Conservation (phyloP, 345 rosid genomes). For the Ceriops zippeliana region DNA sequence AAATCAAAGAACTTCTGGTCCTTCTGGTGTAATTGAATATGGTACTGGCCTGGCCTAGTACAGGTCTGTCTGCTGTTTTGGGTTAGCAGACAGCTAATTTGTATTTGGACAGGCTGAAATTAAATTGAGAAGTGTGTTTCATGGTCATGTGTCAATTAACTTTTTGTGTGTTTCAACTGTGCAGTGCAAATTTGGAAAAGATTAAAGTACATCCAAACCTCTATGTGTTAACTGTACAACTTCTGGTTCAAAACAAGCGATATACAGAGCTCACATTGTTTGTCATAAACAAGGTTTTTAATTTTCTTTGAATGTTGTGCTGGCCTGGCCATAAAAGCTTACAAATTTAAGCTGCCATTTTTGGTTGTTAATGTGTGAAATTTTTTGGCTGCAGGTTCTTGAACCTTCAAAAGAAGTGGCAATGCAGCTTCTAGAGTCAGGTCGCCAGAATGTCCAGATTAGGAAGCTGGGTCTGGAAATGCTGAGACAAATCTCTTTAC, state of each 20-base stretch:
- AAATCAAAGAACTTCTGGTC: not conserved
- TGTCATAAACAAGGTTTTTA: slow-evolving; percentile 70
- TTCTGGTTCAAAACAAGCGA: slow-evolving; percentile 61
- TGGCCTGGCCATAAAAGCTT: not conserved
- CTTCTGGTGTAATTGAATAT: not conserved
- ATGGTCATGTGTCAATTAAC: not conserved
- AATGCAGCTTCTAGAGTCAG: slow-evolving; percentile 76
- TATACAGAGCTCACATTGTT: slow-evolving; percentile 72
- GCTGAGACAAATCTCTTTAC: slow-evolving; percentile 85
- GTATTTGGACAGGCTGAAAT: too few species aligned
- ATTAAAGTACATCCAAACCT: slow-evolving; percentile 70
- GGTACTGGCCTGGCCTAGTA: too few species aligned
- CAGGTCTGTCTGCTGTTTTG: too few species aligned
- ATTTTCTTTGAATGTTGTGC: slow-evolving; percentile 6
- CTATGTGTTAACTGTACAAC: slow-evolving; percentile 66
- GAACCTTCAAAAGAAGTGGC: slow-evolving; percentile 98
- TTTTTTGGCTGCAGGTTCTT: slow-evolving; percentile 55
- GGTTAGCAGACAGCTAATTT: too few species aligned
- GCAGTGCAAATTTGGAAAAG: slow-evolving; percentile 76
- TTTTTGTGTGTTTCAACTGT: slow-evolving; percentile 17
- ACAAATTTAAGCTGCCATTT: slow-evolving; percentile 1
- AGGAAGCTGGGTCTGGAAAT: slow-evolving; percentile 92
- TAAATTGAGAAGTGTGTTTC: not conserved
- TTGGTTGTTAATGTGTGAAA: slow-evolving; percentile 2
- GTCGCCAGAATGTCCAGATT: slow-evolving; percentile 56